Base-by-base conservation (phyloP, 371 early-diverging fungal species). In the Fennellomyces sp. region DNA sequence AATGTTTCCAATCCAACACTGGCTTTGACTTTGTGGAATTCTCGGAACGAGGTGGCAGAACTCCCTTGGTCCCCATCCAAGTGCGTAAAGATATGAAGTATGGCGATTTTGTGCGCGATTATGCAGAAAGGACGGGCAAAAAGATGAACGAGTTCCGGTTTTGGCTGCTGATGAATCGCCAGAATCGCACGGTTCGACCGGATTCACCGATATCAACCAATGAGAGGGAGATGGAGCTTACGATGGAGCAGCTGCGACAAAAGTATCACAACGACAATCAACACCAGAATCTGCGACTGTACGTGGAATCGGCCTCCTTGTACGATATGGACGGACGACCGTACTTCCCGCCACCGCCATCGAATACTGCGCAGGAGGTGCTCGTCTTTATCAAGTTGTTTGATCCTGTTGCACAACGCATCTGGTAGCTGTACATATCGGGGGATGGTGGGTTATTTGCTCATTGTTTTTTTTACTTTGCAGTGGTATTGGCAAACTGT, bases 111-210 rank as follows among this genome's bases (percentile, higher is more conserved):
- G 64, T 71, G 41, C 36, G 61, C 19, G 66, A 66, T 0, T 48
- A 75, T 19, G 60, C 65, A 8, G 23, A 62, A 15, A 49, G 66
- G 21, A 62, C 85, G 31, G 69, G 72, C 13, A 42, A 88, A 4
- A 56, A 75, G 0, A 60, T 73, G 1, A 82, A 78, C 11, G 71
- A 82, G 21, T 76, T 96, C 53, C 84, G 96, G 23, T 68, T 97
- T 31, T 97, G 99, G 98, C 69, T 82, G 1, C 76, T 97, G 57
- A 89, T 91, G 21, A 87, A 86, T 21, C 88, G 99, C 19, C 92
- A 95, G 72, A 97, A 97, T 77, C 87, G 90, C 58, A 97, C 98
- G 0, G 68, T 92, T 35, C 88, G 99, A 19, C 91, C 93, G 3
- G 97, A 97, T 64, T 25, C 58, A 17, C 66, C 64, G 0, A 42